Evolutionary conservation across 2,329 filamentous ascomycete genomes (phyloP).

Genomic region (Cryphonectria naterciae): DNA sequence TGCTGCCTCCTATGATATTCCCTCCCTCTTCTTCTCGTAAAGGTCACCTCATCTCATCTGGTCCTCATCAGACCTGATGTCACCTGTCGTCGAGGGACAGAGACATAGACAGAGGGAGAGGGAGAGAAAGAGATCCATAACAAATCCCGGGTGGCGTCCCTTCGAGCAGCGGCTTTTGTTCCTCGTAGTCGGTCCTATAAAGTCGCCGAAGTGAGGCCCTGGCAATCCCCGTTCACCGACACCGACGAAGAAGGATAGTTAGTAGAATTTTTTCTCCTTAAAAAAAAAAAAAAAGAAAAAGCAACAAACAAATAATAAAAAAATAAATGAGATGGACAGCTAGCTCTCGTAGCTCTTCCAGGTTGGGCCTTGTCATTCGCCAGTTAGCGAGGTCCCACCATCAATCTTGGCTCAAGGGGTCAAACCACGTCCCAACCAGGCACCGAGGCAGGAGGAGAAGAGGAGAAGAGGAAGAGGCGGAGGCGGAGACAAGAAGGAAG

Average conservation of each 20-base stretch:
- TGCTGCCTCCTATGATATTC: neutral
- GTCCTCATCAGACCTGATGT: neutral
- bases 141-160: neutral
- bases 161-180: neutral
- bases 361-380: slow-evolving; percentile 8
- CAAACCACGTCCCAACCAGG: neutral
- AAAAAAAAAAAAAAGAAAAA: no score
- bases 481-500: neutral
- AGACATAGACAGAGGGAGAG: neutral
- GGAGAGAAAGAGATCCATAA: neutral
- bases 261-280: neutral
- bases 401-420: neutral
- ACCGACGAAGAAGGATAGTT: neutral
- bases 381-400: slow-evolving; percentile 12
- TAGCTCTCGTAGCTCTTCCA: neutral
- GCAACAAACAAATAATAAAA: neutral
- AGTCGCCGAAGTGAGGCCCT: slow-evolving; percentile 3
- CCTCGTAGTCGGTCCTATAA: neutral
- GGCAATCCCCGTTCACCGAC: slow-evolving; percentile 5
- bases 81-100: neutral
- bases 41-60: neutral
- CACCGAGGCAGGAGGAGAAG: neutral
- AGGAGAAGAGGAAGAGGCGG: neutral
- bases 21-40: neutral
- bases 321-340: neutral